Conservation (phyloP, 108 stramenopile species). For the Bacterosira constricta region DNA sequence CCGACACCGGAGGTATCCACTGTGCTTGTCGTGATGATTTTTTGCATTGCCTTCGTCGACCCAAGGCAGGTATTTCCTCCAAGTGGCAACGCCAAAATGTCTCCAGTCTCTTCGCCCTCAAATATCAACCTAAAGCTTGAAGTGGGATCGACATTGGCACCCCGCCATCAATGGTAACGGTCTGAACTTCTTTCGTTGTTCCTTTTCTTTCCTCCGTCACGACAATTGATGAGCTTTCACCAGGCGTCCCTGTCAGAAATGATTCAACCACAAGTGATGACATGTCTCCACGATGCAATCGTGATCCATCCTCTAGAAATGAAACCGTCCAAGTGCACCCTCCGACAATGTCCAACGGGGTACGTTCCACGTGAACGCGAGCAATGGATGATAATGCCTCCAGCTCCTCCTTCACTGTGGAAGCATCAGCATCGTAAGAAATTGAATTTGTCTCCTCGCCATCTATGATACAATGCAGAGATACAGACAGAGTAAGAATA, state of each 20-base stretch:
- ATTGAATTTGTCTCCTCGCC: constrained; percentile 38
- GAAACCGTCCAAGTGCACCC: constrained; percentile 78
- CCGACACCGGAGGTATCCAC: constrained; percentile 50
- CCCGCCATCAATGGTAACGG: constrained; percentile 44
- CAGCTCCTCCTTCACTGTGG: constrained; percentile 56
- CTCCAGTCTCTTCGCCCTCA: constrained; percentile 42
- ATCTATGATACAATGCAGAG: constrained; percentile 3
- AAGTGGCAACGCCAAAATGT: constrained; percentile 40
- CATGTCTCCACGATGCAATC: constrained; percentile 56
- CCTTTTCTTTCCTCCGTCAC: constrained; percentile 69
- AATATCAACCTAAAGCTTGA: constrained; percentile 46
- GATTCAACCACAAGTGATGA: constrained; percentile 41
- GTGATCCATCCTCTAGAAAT: constrained; percentile 53
- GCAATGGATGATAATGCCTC: constrained; percentile 56
- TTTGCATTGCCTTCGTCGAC: constrained; percentile 53
- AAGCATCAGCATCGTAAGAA: constrained; percentile 60
- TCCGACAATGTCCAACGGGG: constrained; percentile 38
- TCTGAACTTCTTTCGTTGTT: constrained; percentile 69
- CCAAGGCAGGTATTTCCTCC: constrained; percentile 52
- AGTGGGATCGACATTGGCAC: constrained; percentile 39
- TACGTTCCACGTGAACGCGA: constrained; percentile 41
- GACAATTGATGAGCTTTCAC: constrained; percentile 43
- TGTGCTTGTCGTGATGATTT: constrained; percentile 68
- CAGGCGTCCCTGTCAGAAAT: constrained; percentile 42
- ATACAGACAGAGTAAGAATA: no score